Conservation (phyloP, 2,329 filamentous ascomycete species). For the Chrysosporium queenslandicum region DNA sequence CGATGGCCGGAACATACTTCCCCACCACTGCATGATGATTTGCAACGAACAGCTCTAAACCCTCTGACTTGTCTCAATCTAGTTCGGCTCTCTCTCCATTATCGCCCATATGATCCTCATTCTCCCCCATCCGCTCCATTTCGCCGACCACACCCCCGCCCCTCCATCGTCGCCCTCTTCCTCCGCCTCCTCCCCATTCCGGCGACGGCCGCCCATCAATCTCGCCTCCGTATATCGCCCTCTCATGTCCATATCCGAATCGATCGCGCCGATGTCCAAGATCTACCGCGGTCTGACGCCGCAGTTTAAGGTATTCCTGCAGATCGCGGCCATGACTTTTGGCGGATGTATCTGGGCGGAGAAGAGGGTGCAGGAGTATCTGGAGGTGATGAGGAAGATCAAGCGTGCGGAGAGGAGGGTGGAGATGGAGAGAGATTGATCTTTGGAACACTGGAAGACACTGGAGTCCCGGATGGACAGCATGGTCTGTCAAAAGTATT, state of each 20-base stretch:
- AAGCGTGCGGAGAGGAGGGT: slow-evolving; percentile 33
- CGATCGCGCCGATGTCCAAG: slow-evolving; percentile 35
- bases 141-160: slow-evolving; percentile 26
- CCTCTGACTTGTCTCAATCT: background rate
- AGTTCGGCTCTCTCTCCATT: slow-evolving; percentile 40
- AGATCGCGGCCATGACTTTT: slow-evolving; percentile 40
- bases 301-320: slow-evolving; percentile 43
- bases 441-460: too few relatives aligned
- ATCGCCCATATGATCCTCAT: slow-evolving; percentile 38
- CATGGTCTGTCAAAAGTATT: background rate
- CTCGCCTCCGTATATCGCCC: slow-evolving; percentile 31
- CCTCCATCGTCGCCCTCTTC: slow-evolving; percentile 23
- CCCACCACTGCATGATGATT: background rate
- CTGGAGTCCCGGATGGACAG: too few relatives aligned
- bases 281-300: slow-evolving; percentile 41
- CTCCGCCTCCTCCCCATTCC: slow-evolving; percentile 17
- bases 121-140: slow-evolving; percentile 36
- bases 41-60: background rate
- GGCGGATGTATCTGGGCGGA: slow-evolving; percentile 43
- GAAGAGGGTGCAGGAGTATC: slow-evolving; percentile 37
- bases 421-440: slow-evolving; percentile 7
- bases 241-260: slow-evolving; percentile 41
- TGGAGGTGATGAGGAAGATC: slow-evolving; percentile 33
- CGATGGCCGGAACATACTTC: too few relatives aligned
- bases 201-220: slow-evolving; percentile 25